Evolutionary conservation across 371 early-diverging fungal genomes (phyloP), one percentile per base, ranked within the genome.

Genomic region (Massospora cicadina): DNA sequence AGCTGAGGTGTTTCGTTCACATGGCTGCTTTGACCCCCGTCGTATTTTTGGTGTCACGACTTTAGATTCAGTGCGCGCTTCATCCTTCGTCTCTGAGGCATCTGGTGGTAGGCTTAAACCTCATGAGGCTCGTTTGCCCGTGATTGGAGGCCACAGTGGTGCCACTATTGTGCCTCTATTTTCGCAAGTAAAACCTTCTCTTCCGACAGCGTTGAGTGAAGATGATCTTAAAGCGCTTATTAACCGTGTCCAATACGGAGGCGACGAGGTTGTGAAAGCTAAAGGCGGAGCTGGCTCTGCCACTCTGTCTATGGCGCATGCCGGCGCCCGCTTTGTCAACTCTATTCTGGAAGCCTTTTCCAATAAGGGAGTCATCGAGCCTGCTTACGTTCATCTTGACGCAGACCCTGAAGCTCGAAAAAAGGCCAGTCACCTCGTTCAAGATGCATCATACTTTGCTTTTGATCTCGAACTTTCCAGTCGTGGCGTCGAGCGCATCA

Each of bases 231-330:
- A 86, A 65, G 70, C 77, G 27, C 78, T 93, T 23, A 89, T 87
- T 63, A 70, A 91, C 55, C 85, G 94, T 64, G 89, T 93, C 67
- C 94, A 93, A 74, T 93, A 79, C 75, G 94, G 91, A 71, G 94
- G 94, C 67, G 94, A 93, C 71, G 94, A 93, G 74, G 94, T 93
- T 66, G 91, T 93, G 72, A 86, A 90, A 80, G 94, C 94, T 67
- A 93, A 93, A 80, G 85, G 80, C 65, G 85, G 85, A 60, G 77
- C 82, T 59, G 85, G 85, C 62, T 85, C 85, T 29, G 91, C 93
- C 33, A 93, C 93, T 10, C 77, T 93, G 17, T 88, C 88, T 54
- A 90, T 93, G 93, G 93, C 93, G 23, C 87, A 77, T 64, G 93
- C 93, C 64, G 94, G 90, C 69, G 89, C 90, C 54, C 86, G 88